These are phyloP conservation scores for Cystoderma amianthinum DNA, from an alignment of 768 basidiomycete genomes.

Conservation along the genomic window DNA sequence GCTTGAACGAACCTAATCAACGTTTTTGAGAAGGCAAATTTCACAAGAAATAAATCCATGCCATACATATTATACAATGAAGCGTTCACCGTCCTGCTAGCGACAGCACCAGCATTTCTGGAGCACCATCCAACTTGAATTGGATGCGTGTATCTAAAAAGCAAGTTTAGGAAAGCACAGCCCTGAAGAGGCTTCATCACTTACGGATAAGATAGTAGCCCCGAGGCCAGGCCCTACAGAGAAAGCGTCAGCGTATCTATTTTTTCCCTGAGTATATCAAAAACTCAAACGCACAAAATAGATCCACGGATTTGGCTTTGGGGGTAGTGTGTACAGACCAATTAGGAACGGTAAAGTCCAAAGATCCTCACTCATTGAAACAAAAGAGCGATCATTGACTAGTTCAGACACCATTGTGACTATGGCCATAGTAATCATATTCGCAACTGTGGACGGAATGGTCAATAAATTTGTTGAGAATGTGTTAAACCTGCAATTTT, in stretches of 20 bases:
- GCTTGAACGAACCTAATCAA: constrained; percentile 15
- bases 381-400: constrained; percentile 45
- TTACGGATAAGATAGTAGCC: constrained; percentile 37
- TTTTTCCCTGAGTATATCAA: not conserved
- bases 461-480: constrained; percentile 54
- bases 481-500: constrained; percentile 40
- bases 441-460: constrained; percentile 46
- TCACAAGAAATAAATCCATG: not conserved
- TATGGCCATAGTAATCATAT: constrained; percentile 44
- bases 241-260: too few relatives aligned
- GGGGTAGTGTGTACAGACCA: constrained; percentile 41
- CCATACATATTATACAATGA: constrained; percentile 51
- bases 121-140: constrained; percentile 57
- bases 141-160: constrained; percentile 34
- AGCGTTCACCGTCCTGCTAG: constrained; percentile 52
- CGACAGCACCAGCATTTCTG: constrained; percentile 52
- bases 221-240: constrained; percentile 31
- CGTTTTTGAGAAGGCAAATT: not conserved
- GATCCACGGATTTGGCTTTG: constrained; percentile 43
- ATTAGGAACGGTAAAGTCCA: constrained; percentile 61
- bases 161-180: not conserved
- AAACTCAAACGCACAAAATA: constrained; percentile 34
- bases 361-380: constrained; percentile 45
- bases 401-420: constrained; percentile 45
- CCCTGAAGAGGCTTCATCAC: constrained; percentile 8